A percentile compares a stretch with the other conserved stretches of the same genome.
phyloP scores from a whole-genome alignment of 805 yeast genomes.

The Komagataella phaffii region DNA sequence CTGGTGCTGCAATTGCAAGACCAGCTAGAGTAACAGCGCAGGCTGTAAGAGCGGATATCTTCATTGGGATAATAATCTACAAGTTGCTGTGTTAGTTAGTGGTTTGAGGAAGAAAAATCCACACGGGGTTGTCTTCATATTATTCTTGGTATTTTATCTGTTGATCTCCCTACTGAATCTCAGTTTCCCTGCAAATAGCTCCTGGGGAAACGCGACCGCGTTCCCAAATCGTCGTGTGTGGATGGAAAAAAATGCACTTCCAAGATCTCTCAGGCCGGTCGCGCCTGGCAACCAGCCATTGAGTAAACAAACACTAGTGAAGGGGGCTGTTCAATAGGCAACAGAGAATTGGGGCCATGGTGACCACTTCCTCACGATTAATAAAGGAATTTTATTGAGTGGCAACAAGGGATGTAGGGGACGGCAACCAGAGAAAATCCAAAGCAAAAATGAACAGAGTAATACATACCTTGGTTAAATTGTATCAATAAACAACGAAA shows the following conservation, averaged over 20 bases:
- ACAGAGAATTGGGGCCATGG: background rate
- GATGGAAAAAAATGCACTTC: background rate
- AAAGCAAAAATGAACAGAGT: conserved; percentile 33
- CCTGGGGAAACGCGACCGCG: background rate
- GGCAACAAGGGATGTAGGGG: background rate
- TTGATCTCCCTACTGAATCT: background rate
- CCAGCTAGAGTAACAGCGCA: conserved; percentile 11
- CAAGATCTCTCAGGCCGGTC: background rate
- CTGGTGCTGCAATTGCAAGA: conserved; percentile 17
- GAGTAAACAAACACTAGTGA: conserved; percentile 13
- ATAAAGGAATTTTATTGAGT: background rate
- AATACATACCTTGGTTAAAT: conserved; percentile 13
- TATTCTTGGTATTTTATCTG: background rate
- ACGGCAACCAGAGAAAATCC: conserved; percentile 1
- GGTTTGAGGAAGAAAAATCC: background rate
- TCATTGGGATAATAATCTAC: background rate
- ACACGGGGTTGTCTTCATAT: background rate
- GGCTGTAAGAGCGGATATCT: background rate
- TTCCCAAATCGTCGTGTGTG: background rate
- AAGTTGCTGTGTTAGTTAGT: conserved; percentile 6
- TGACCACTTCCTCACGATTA: background rate
- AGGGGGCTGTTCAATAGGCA: conserved; percentile 10
- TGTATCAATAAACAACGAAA: background rate
- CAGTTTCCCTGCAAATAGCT: background rate
- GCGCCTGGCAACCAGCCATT: background rate